Base-by-base conservation (phyloP, 257 asterid species). In the Euphrasia confusa region DNA sequence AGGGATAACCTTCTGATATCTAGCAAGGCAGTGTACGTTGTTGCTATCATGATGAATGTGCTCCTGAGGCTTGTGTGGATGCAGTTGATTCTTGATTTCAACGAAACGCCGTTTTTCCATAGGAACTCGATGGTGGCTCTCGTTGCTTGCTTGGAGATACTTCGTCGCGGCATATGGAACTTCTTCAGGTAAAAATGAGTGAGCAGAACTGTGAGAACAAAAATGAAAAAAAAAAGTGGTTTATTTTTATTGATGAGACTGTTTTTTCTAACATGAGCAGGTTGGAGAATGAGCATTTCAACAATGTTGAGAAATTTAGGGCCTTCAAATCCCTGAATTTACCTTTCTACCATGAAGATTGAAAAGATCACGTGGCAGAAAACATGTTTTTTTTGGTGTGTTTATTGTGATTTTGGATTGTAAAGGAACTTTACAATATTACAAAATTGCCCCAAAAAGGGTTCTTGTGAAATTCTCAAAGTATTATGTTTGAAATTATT, bases 121-220 rank as follows among this genome's bases (percentile, higher is more conserved):
- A 55, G 40, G 72, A 81, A 61, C 24, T 89, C 89, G 26, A 66
- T 77, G 67, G 12, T 69, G 65, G 83, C 93, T 3, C 32, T 85
- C n/a, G 73, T 87, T 27, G 98, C 91, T 24, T 71, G 78, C 70
- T 63, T 90, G 66, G 98, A 90, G 78, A 90, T 88, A 40, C 48
- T 87, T 63, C 90, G 98, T 4, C 90, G 96, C 3, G 86, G 96
- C 11, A 80, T 87, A 45, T 90, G 98, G 95, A 90, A 87, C 68
- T 90, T 88, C 67, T 90, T 87, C 89, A 90, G 97, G 97, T 89
- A 11, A 35, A 1, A 7, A 3, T 7, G 40, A 7, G 40, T 35
- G 40, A 35, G 13, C 52, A 45, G 17, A 45, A 45, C 1, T 45
- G n/a, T 45, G 24, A 21, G 24, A 21, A 21, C 52, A 45, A 45